These are phyloP conservation scores for Hygrophoropsis aurantiaca DNA, from an alignment of 768 basidiomycete genomes.

Conservation along the genomic window DNA sequence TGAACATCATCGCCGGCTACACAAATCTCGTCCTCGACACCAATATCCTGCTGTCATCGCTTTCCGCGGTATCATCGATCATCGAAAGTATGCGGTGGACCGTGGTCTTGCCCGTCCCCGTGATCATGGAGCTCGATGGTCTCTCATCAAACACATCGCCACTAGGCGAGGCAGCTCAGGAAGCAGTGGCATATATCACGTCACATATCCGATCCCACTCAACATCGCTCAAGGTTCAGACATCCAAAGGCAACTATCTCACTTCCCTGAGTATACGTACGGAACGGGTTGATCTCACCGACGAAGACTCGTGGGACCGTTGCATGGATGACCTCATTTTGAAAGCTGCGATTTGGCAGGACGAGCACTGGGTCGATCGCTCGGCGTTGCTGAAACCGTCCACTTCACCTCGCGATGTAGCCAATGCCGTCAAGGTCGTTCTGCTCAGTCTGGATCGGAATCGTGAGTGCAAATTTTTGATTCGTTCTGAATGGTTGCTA, in stretches of 20 bases:
- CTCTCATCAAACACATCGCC: slow-evolving; percentile 61
- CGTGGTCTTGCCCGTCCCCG: slow-evolving; percentile 87
- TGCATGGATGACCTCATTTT: slow-evolving; percentile 96
- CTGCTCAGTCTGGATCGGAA: slow-evolving; percentile 92
- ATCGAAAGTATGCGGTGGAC: slow-evolving; percentile 86
- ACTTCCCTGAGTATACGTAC: slow-evolving; percentile 77
- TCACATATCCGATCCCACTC: slow-evolving; percentile 73
- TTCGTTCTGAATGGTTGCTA: slow-evolving; percentile 13
- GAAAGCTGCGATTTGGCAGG: slow-evolving; percentile 90
- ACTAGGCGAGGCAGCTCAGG: slow-evolving; percentile 73
- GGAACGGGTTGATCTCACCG: slow-evolving; percentile 77
- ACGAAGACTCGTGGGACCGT: slow-evolving; percentile 51
- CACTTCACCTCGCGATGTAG: slow-evolving; percentile 35
- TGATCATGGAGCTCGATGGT: slow-evolving; percentile 97
- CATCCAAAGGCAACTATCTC: slow-evolving; percentile 92
- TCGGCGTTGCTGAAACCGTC: slow-evolving; percentile 59
- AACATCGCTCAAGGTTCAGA: slow-evolving; percentile 87
- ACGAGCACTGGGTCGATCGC: slow-evolving; percentile 89
- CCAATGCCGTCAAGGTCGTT: slow-evolving; percentile 74
- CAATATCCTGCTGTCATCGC: slow-evolving; percentile 87
- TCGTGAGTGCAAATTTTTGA: slow-evolving; percentile 47
- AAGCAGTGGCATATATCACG: slow-evolving; percentile 75
- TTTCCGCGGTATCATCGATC: slow-evolving; percentile 69
- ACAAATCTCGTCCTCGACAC: slow-evolving; percentile 92
- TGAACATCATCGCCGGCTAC: slow-evolving; percentile 78